Conservation (phyloP, 1,284 basidiomycete genomes). For the Sporisorium exsertum region DNA sequence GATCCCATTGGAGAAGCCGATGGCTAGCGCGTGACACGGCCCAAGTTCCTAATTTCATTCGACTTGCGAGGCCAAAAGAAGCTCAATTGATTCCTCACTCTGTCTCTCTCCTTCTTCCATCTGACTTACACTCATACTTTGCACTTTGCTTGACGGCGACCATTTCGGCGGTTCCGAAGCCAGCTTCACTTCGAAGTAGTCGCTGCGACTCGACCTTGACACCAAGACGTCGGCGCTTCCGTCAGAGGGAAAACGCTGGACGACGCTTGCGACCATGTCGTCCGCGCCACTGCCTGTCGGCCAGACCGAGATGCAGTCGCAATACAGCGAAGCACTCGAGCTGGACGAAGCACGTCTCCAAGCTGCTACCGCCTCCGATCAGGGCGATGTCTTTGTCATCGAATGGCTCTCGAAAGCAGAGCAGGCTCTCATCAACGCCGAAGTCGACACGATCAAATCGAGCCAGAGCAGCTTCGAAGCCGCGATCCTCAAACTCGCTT, state of each 20-base stretch:
- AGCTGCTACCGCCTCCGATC: slow-evolving; percentile 75
- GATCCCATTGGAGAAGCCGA: not conserved
- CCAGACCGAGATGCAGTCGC: slow-evolving; percentile 19
- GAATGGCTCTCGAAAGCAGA: slow-evolving; percentile 82
- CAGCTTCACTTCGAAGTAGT: not conserved
- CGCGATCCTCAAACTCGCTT: slow-evolving; percentile 76
- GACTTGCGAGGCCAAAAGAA: not conserved
- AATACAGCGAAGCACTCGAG: slow-evolving; percentile 34
- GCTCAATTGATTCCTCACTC: too few species aligned
- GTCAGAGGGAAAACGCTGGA: not conserved
- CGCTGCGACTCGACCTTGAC: not conserved
- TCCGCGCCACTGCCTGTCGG: slow-evolving; percentile 11
- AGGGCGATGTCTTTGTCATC: slow-evolving; percentile 82
- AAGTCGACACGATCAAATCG: slow-evolving; percentile 73
- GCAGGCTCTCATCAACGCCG: slow-evolving; percentile 72
- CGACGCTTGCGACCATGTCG: slow-evolving; percentile 17
- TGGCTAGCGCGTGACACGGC: not conserved
- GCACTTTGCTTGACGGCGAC: not conserved
- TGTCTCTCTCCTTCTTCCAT: not conserved
- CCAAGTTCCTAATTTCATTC: too few species aligned
- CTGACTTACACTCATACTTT: not conserved
- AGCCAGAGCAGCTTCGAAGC: slow-evolving; percentile 76
- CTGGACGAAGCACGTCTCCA: slow-evolving; percentile 54
- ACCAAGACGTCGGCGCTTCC: not conserved
- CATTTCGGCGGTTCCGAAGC: not conserved